phyloP scores from a whole-genome alignment of 139 green algal genomes.

The Chlamydomonas incerta region DNA sequence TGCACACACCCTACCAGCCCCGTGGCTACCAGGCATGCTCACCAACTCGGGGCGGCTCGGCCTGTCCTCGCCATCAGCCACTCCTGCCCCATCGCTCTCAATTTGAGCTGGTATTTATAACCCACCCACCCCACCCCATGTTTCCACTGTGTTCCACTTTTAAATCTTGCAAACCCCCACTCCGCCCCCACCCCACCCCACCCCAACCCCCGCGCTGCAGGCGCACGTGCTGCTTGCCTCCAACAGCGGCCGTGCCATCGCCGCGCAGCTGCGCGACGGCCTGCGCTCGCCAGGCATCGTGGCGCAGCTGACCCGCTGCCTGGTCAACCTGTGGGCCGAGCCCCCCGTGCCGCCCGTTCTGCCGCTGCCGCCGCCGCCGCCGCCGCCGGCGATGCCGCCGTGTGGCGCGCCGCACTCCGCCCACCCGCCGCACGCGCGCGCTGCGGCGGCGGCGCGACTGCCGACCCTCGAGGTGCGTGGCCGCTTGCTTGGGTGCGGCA shows the following conservation, averaged over 20 bases:
- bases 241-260: constrained; percentile 33
- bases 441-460: background rate
- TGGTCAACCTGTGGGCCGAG: constrained; percentile 46
- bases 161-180: too few relatives aligned
- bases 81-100: too few relatives aligned
- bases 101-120: too few relatives aligned
- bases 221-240: background rate
- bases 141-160: too few relatives aligned
- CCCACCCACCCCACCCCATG: too few relatives aligned
- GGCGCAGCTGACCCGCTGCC: constrained; percentile 22
- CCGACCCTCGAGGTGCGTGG: background rate
- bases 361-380: background rate
- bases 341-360: constrained; percentile 4
- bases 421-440: background rate
- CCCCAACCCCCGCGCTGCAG: background rate
- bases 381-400: too few relatives aligned
- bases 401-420: too few relatives aligned
- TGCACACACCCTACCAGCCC: too few relatives aligned
- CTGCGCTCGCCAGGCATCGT: constrained; percentile 20
- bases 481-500: too few relatives aligned
- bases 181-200: background rate
- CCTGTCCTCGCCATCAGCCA: too few relatives aligned
- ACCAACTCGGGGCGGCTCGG: too few relatives aligned
- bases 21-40: too few relatives aligned
- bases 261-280: constrained; percentile 23